Percentiles rank a stretch among this genome's conserved stretches.
Evolutionary conservation across 192 early-diverging fungal species (phyloP).

Genomic region (Coemansia sp.): DNA sequence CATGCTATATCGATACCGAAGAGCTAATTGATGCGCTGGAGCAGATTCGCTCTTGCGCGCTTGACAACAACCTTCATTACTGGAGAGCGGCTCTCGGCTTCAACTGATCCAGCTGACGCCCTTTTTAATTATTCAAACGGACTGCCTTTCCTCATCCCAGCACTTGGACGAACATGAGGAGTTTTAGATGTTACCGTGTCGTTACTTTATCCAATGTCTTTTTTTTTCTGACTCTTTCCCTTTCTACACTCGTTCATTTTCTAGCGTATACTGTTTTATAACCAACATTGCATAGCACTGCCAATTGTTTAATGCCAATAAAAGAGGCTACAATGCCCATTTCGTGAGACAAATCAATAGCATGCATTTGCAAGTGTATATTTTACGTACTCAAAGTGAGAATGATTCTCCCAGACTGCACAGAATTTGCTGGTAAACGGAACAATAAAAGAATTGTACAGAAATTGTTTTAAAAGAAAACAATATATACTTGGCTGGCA

Average conservation of each 20-base stretch:
- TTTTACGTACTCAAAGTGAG: too few relatives aligned
- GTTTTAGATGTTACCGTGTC: background rate
- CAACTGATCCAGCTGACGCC: background rate
- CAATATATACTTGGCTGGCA: background rate
- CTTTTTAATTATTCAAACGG: background rate
- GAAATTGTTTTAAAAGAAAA: background rate
- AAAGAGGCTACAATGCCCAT: too few relatives aligned
- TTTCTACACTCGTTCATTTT: background rate
- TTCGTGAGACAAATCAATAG: too few relatives aligned
- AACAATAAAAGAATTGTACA: background rate
- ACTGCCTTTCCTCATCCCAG: background rate
- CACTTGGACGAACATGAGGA: background rate
- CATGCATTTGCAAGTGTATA: too few relatives aligned
- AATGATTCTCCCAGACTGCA: too few relatives aligned
- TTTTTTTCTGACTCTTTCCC: background rate
- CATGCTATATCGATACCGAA: slow-evolving; percentile 31
- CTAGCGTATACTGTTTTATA: background rate
- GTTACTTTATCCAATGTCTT: background rate
- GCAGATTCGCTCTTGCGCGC: slow-evolving; percentile 32
- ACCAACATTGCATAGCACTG: background rate
- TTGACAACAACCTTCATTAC: slow-evolving; percentile 27
- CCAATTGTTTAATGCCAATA: background rate
- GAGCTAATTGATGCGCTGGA: slow-evolving; percentile 34
- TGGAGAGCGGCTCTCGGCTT: slow-evolving; percentile 27
- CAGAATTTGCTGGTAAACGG: background rate